Evolutionary conservation across 2,329 filamentous ascomycete genomes (phyloP).

Genomic region (Colletotrichum falcatum): DNA sequence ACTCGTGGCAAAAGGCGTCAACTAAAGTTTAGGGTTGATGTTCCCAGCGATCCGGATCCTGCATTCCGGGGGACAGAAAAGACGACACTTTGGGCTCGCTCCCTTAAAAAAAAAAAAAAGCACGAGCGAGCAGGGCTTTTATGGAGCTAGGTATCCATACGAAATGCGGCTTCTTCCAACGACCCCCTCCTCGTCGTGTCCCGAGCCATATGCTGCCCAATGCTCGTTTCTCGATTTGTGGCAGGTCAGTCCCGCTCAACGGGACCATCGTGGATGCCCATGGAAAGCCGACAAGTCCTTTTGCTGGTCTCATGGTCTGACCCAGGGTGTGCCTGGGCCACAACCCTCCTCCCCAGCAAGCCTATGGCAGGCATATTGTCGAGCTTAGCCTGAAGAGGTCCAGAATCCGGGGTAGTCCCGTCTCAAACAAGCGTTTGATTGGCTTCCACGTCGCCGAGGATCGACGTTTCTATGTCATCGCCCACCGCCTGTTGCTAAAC

Average conservation of each 20-base stretch:
- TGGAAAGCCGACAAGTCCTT: conserved; percentile 1
- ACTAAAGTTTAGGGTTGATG: conserved; percentile 14
- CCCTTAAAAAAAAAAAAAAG: background rate
- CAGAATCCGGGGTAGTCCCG: conserved; percentile 39
- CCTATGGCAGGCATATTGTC: conserved; percentile 16
- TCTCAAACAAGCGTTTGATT: conserved; percentile 16
- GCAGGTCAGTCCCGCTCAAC: background rate
- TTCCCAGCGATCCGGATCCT: conserved; percentile 35
- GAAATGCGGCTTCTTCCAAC: background rate
- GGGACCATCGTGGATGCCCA: background rate
- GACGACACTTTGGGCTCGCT: conserved; percentile 10
- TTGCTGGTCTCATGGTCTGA: background rate
- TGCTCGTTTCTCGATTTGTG: conserved; percentile 7
- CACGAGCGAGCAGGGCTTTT: conserved; percentile 6
- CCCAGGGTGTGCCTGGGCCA: conserved; percentile 16
- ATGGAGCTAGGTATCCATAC: background rate
- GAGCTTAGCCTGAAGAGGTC: conserved; percentile 29
- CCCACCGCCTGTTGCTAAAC: conserved; percentile 27
- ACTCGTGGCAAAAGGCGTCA: background rate
- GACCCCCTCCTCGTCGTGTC: background rate
- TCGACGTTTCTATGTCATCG: conserved; percentile 39
- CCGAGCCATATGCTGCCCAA: conserved; percentile 7
- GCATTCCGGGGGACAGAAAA: background rate
- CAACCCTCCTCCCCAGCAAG: too few relatives aligned
- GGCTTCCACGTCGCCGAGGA: conserved; percentile 20